These are phyloP conservation scores for Andrographis paniculata DNA, from an alignment of 305 asterid species.

Conservation along the genomic window DNA sequence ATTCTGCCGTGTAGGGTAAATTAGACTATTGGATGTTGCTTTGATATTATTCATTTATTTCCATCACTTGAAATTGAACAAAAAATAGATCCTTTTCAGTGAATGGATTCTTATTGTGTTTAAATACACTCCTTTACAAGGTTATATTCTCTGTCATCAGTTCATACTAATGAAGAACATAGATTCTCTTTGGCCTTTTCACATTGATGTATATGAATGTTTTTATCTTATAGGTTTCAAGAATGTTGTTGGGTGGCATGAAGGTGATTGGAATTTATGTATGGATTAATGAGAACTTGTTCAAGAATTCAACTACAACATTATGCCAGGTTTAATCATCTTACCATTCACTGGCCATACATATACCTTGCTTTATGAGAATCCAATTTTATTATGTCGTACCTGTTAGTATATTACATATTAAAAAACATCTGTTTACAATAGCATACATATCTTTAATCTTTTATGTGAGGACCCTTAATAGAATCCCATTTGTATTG, in stretches of 20 bases:
- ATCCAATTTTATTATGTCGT: background rate
- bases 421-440: no score
- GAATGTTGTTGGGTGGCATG: conserved; percentile 92
- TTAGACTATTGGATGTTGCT: background rate
- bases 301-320: conserved; percentile 66
- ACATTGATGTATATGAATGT: no score
- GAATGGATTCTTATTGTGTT: no score
- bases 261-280: conserved; percentile 84
- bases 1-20: background rate
- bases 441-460: background rate
- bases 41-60: background rate
- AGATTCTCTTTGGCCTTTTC: no score
- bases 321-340: conserved; percentile 71
- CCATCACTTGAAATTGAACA: background rate
- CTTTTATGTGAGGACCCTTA: conserved; percentile 1
- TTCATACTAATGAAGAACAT: no score
- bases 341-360: background rate
- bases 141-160: no score
- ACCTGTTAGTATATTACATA: no score
- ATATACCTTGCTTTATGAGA: background rate
- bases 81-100: background rate
- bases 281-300: conserved; percentile 72
- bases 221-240: conserved; percentile 56
- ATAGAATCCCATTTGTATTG: conserved; percentile 2
- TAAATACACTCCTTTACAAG: no score